A percentile compares a stretch with the other conserved stretches of the same genome.
These are phyloP conservation scores for Pyrenochaeta sp. DNA, from an alignment of 2,329 filamentous ascomycete genomes.

Conservation along the genomic window DNA sequence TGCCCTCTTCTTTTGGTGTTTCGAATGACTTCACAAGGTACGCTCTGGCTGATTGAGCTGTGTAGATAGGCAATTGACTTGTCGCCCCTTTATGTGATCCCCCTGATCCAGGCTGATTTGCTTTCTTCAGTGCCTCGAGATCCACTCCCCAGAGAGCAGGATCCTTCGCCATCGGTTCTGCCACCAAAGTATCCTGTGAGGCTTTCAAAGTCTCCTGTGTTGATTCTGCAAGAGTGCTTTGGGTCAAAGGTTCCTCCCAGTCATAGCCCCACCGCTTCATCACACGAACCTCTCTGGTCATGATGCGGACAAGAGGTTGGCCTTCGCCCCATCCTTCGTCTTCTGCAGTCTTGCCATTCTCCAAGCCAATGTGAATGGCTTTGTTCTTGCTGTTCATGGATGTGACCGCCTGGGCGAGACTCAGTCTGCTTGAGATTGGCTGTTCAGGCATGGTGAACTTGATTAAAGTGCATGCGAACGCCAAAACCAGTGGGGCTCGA, in stretches of 20 bases:
- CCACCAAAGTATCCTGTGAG: conserved; percentile 19
- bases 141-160: conserved; percentile 67
- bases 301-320: conserved; percentile 74
- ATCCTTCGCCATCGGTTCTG: conserved; percentile 35
- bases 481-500: conserved; percentile 80
- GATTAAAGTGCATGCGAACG: conserved; percentile 76
- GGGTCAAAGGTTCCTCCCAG: conserved; percentile 24
- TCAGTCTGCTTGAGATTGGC: conserved; percentile 81
- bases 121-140: conserved; percentile 61
- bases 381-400: conserved; percentile 81
- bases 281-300: conserved; percentile 77
- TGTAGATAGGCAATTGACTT: conserved; percentile 73
- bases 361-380: conserved; percentile 76
- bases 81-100: conserved; percentile 21
- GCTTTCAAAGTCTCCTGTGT: conserved; percentile 19
- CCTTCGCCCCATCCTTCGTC: conserved; percentile 77
- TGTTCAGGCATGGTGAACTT: conserved; percentile 87
- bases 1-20: conserved; percentile 46
- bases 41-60: conserved; percentile 71
- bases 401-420: conserved; percentile 82
- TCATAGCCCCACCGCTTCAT: conserved; percentile 79
- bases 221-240: conserved; percentile 13
- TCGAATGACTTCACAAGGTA: conserved; percentile 68
- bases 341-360: conserved; percentile 69
- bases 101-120: conserved; percentile 42